Evolutionary conservation across 1,139 yeast genomes (phyloP), one percentile per base, ranked within the genome.

Genomic region (Blastobotrys capitulatus): DNA sequence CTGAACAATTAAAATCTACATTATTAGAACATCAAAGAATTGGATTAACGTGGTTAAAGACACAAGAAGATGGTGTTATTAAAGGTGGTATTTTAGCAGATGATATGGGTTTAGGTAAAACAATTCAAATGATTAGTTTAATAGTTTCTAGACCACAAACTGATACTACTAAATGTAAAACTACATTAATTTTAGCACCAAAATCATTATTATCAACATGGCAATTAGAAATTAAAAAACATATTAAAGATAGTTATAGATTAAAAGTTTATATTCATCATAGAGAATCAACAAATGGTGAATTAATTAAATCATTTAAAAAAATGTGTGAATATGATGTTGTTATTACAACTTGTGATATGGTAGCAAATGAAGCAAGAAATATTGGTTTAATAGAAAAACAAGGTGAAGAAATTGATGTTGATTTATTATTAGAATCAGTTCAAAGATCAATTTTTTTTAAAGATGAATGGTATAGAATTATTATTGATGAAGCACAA

Each of bases 61-160:
- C 83, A 36, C 81, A 78, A 74, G 96, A 88, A 59, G 68, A 63
- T 72, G 47, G 45, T 13, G 73, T 71, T 18, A 18, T 15, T 15
- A 76, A 75, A 54, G 97, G 97, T 26, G 96, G 96, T 1, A 76
- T 89, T 29, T 69, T 89, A 38, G 96, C 96, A 0, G 97, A 89
- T 68, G 96, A 86, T 69, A 89, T 89, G 97, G 97, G 96, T 31
- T 71, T 89, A 31, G 97, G 96, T 53, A 90, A 89, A 65, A 89
- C 97, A 0, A 81, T 89, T 39, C 97, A 89, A 67, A 78, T 88
- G 2, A 72, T 87, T 42, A 80, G 42, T 42, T 38, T 49, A 15
- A 36, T 19, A 35, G 6, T 41, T 22, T 36, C 36, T 2, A 34
- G 44, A 15, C 19, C 20, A 5, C 37, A 27, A 15, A 6, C 36